Evolutionary conservation across 257 asterid species (phyloP), one percentile per base, ranked within the genome.

Genomic region (Solanum habrochaites): DNA sequence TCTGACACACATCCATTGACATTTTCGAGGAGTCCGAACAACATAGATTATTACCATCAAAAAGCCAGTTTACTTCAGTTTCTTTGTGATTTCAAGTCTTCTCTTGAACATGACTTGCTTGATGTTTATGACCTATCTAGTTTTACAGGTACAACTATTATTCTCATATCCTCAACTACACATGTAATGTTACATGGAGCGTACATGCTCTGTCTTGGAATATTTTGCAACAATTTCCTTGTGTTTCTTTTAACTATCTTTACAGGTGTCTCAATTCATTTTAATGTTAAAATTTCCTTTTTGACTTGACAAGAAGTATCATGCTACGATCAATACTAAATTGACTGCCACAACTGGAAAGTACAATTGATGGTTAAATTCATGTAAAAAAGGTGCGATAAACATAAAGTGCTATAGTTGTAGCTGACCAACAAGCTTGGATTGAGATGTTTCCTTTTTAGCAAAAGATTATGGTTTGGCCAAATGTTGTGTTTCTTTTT

Each of bases 71-170:
- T 43, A 43, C 45, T 25, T 25, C n/a, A 43, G 62, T 77, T 71
- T n/a, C 83, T 78, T 78, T 78, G 64, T 69, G 77, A 42, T 58
- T 62, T 87, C 74, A 62, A 78, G 69, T 85, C 90, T 72, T 13
- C 83, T 56, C 58, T 90, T 86, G 87, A 71, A 88, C 87, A 60
- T 89, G 80, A 86, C 80, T 87, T 90, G 29, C 71, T 81, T 64
- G 64, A 52, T 88, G 81, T 89, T 82, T 77, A 77, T 42, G 62
- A 77, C 87, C 72, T 90, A 82, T 85, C 87, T 85, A 90, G 88
- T 88, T 86, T 82, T 83, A 85, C 94, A 89, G 91, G 92, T 89
- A 86, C 90, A 70, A 80, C 85, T 83, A 88, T 62, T 62, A 62
- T 88, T 88, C 90, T 88, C 83, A 72, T 83, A 85, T 25, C 62